These are phyloP conservation scores for Sporothrix pseudoabietina DNA, from an alignment of 2,329 filamentous ascomycete genomes.

Conservation along the genomic window DNA sequence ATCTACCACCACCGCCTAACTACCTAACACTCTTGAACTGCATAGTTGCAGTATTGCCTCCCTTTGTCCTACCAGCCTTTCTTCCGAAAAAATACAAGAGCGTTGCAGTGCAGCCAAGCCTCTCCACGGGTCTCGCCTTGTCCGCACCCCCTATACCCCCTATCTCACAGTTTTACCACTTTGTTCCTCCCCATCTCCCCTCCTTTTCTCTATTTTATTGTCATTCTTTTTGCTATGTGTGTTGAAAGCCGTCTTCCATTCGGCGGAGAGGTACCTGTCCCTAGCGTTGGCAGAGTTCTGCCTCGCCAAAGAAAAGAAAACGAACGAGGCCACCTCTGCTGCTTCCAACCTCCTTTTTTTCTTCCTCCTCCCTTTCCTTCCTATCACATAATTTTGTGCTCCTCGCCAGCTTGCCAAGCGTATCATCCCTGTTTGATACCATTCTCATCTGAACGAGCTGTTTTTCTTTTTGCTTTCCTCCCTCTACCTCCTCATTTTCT, in stretches of 20 bases:
- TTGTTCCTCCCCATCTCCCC: not conserved
- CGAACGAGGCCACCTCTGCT: not conserved
- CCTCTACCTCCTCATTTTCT: not conserved
- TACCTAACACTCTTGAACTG: not conserved
- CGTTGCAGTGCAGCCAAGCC: constrained; percentile 11
- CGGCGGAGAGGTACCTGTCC: not conserved
- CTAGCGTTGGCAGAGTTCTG: not conserved
- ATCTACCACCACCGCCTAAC: not conserved
- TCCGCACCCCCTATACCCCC: not conserved
- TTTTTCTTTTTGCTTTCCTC: not conserved
- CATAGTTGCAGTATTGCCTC: constrained; percentile 14
- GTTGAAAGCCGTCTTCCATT: not conserved
- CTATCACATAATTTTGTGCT: constrained; percentile 7
- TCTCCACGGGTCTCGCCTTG: not conserved
- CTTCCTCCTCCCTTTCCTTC: not conserved
- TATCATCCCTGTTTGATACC: constrained; percentile 6
- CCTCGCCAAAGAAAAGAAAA: not conserved
- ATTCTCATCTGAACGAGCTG: not conserved
- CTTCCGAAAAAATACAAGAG: not conserved
- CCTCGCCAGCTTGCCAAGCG: not conserved
- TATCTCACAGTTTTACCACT: not conserved
- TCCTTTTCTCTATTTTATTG: not conserved
- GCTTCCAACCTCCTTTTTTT: not conserved
- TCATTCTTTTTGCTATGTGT: not conserved
- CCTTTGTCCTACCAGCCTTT: not conserved